A percentile compares a stretch with the other conserved stretches of the same genome.
Conservation (phyloP, 2,329 filamentous ascomycete species). For the Lecanosticta acicola region DNA sequence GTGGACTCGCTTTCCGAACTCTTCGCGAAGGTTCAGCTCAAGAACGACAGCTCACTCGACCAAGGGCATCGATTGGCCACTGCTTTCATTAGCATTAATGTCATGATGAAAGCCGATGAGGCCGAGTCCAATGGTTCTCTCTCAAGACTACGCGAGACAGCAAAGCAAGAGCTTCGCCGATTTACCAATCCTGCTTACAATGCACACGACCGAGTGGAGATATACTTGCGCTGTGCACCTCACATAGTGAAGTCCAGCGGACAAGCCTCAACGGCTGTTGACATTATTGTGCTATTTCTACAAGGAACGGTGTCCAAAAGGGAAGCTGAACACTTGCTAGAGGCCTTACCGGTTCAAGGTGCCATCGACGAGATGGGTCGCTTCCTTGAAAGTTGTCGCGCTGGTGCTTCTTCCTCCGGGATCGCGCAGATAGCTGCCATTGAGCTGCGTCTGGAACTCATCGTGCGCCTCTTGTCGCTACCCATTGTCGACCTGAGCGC, state of each 20-base stretch:
- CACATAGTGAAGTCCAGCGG: constrained; percentile 14
- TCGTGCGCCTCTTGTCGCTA: constrained; percentile 40
- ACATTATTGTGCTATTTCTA: constrained; percentile 23
- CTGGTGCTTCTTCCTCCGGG: neutral
- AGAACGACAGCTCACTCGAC: constrained; percentile 3
- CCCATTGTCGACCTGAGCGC: constrained; percentile 5
- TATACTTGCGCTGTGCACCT: constrained; percentile 22
- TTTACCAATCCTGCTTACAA: constrained; percentile 12
- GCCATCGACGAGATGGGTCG: constrained; percentile 36
- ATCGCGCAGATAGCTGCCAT: constrained; percentile 5
- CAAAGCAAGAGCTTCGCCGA: constrained; percentile 17
- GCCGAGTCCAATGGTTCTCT: constrained; percentile 7
- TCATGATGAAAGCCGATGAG: constrained; percentile 18
- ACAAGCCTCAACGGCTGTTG: constrained; percentile 22
- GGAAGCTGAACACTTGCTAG: constrained; percentile 19
- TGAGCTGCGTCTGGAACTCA: constrained; percentile 50
- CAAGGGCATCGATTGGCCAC: constrained; percentile 13
- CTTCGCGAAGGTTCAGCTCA: constrained; percentile 13
- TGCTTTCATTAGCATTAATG: constrained; percentile 25
- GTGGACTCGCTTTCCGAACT: constrained; percentile 20
- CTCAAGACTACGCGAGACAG: constrained; percentile 15
- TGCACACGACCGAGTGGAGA: constrained; percentile 17
- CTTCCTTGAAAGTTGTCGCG: constrained; percentile 29
- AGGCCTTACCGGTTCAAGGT: constrained; percentile 21
- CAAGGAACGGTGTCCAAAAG: constrained; percentile 2